These are phyloP conservation scores for Rachicladosporium sp. DNA, from an alignment of 2,329 filamentous ascomycete genomes.

Conservation along the genomic window DNA sequence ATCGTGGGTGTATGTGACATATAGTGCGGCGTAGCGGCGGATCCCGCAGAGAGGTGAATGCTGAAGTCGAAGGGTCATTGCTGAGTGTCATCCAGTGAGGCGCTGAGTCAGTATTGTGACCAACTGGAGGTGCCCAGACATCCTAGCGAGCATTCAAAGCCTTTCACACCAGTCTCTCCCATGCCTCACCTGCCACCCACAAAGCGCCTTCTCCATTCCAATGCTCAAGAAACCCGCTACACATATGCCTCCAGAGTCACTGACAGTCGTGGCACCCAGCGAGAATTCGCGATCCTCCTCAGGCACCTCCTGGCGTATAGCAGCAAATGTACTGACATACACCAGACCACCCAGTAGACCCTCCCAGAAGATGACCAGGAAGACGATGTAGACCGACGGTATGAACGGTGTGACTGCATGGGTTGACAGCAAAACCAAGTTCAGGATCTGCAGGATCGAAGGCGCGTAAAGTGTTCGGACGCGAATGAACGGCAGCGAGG, in stretches of 20 bases:
- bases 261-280: slow-evolving; percentile 77
- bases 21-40: too few relatives aligned
- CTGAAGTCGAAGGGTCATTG: too few relatives aligned
- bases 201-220: slow-evolving; percentile 67
- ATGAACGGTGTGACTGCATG: slow-evolving; percentile 69
- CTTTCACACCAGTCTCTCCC: slow-evolving; percentile 50
- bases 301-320: slow-evolving; percentile 75
- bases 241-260: slow-evolving; percentile 83
- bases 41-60: too few relatives aligned
- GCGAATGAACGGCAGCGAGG: slow-evolving; percentile 76
- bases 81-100: too few relatives aligned
- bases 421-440: slow-evolving; percentile 58
- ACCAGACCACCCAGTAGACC: slow-evolving; percentile 81
- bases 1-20: too few relatives aligned
- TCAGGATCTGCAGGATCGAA: slow-evolving; percentile 67
- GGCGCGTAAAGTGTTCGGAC: slow-evolving; percentile 72
- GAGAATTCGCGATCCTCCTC: slow-evolving; percentile 79
- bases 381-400: slow-evolving; percentile 73
- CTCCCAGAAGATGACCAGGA: slow-evolving; percentile 83
- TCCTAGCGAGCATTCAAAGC: slow-evolving; percentile 8
- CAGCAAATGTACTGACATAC: slow-evolving; percentile 91
- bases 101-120: too few relatives aligned
- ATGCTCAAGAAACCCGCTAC: slow-evolving; percentile 77
- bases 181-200: slow-evolving; percentile 69
- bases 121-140: too few relatives aligned